Base-by-base conservation (phyloP, 805 yeast species). In the Cyberlindnera mycetangii region DNA sequence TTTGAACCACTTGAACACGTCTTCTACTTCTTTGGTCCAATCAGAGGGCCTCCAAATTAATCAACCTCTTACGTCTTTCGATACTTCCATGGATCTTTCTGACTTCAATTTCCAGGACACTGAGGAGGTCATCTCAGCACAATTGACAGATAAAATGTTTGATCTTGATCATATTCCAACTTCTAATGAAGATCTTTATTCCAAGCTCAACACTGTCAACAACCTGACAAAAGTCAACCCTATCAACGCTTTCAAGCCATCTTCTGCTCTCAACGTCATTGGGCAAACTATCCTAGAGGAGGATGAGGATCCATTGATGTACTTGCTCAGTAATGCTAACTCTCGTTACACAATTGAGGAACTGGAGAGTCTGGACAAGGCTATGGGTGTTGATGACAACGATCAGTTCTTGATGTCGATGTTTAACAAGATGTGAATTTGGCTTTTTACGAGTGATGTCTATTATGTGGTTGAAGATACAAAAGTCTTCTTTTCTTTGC, bases 351-450 rank as follows among this genome's bases (percentile, higher is more conserved):
- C 55, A 8, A 34, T 59, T 12, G 60, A 57, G 38, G 63, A 58
- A 34, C 34, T 59, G 30, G 61, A 59, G 28, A 51, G 44, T 32
- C 30, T 59, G 49, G 61, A 59, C 42, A 59, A 58, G 42, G 63
- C 61, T 1, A 54, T 58, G 61, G 61, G 62, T 1, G 48, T 55
- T 25, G 60, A 57, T 43, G 55, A 49, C 20, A 54, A 53, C 39
- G 61, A 59, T 41, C 49, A 52, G 32, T 40, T 54, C 42, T 33
- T 58, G 39, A 48, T 58, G 52, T 49, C 55, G 18, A 55, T 52
- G 56, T 58, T 58, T 37, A 51, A 50, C 48, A 53, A 43, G 28
- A 50, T 49, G 42, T 54, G 47, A 47, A 18, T 8, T 35, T 17
- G 6, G 18, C 8, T 11, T 28, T 28, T 30, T 30, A 16, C 16